phyloP scores from a whole-genome alignment of 768 basidiomycete species.

The Suillus subluteus region DNA sequence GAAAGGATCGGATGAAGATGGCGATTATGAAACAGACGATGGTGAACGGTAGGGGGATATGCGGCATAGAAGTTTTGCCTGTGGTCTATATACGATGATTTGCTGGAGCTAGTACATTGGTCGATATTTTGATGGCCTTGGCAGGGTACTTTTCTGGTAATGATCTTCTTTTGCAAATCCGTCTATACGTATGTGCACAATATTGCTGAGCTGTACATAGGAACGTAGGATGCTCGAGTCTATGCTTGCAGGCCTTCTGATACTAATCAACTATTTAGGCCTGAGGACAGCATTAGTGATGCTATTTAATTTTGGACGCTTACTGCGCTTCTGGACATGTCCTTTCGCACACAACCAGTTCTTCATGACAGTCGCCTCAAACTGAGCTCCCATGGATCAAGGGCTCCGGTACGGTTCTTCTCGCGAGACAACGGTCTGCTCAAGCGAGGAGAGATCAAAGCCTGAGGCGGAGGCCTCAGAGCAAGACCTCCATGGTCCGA shows the following conservation, averaged over 20 bases:
- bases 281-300: neutral
- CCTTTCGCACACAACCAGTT: constrained; percentile 4
- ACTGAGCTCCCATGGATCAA: constrained; percentile 6
- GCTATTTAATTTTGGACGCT: neutral
- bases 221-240: neutral
- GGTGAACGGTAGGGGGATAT: constrained; percentile 14
- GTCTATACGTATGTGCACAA: neutral
- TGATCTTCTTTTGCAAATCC: constrained; percentile 1
- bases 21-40: constrained; percentile 26
- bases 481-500: neutral
- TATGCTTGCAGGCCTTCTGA: neutral
- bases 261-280: neutral
- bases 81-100: neutral
- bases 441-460: constrained; percentile 11
- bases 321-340: neutral
- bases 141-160: neutral
- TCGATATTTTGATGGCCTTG: constrained; percentile 2
- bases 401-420: constrained; percentile 12
- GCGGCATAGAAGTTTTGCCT: neutral
- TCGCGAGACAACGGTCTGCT: constrained; percentile 19
- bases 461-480: neutral
- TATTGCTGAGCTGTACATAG: neutral
- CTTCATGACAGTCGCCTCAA: neutral
- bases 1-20: constrained; percentile 21
- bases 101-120: neutral